These are phyloP conservation scores for Paecilomyces sp. DNA, from an alignment of 2,329 filamentous ascomycete species.

Conservation along the genomic window DNA sequence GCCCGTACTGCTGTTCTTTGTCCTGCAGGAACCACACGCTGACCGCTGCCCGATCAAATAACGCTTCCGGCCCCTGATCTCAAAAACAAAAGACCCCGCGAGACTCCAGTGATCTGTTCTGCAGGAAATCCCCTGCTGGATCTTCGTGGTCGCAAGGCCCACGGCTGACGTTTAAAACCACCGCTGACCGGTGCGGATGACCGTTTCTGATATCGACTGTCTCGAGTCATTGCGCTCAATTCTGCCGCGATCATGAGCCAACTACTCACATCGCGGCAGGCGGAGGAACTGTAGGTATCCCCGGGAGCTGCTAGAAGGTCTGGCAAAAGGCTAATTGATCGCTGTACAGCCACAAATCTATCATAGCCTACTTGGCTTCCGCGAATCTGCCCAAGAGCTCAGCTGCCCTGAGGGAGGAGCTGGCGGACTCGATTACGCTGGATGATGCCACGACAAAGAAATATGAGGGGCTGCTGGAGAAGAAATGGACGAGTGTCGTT, in stretches of 20 bases:
- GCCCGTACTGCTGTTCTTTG: background rate
- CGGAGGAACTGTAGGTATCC: slow-evolving; percentile 72
- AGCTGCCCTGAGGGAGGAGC: slow-evolving; percentile 66
- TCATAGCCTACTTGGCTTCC: slow-evolving; percentile 78
- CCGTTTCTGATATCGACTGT: background rate
- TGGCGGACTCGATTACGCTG: slow-evolving; percentile 60
- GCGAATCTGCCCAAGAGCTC: slow-evolving; percentile 65
- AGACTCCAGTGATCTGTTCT: background rate
- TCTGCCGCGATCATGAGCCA: slow-evolving; percentile 54
- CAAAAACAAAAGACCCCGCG: background rate
- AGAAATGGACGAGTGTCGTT: slow-evolving; percentile 97
- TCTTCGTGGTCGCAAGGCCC: background rate
- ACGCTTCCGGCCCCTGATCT: background rate
- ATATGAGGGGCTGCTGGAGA: slow-evolving; percentile 88
- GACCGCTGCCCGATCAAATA: background rate
- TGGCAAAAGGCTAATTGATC: background rate
- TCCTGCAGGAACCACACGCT: background rate
- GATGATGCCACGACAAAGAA: slow-evolving; percentile 81
- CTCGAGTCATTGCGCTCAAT: slow-evolving; percentile 2
- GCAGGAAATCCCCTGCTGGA: background rate
- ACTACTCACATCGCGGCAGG: slow-evolving; percentile 70
- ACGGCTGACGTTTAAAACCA: background rate
- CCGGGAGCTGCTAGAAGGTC: background rate
- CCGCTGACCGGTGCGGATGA: background rate
- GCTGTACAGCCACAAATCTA: slow-evolving; percentile 73